Evolutionary conservation across 495 filamentous ascomycete genomes (phyloP), one percentile per base, ranked within the genome.

Genomic region (Niebla homalea): DNA sequence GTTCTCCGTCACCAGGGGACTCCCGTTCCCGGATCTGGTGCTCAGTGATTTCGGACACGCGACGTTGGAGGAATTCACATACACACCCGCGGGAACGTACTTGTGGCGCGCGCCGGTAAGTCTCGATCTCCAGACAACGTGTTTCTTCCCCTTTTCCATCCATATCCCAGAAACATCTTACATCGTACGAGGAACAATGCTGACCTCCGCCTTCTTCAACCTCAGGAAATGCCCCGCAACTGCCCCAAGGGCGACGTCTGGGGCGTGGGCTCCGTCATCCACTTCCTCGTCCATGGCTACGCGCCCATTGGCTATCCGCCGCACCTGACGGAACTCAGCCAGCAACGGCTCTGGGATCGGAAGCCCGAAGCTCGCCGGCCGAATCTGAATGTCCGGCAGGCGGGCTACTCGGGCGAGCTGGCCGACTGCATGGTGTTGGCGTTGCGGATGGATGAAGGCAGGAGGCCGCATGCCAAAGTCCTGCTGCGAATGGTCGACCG

Each of bases 11-110:
- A 22, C 39, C 5, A 8, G 21, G 11, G 29, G 21, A 5, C 36
- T 16, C n/a, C 26, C 25, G 1, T 51, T 57, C 12, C 57, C 57
- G 0, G 47, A 54, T 21, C 21, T 54, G n/a, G 51, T 60, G 67
- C 81, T 98, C 37, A 93, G 88, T 57, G 92, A 98, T 64, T 94
- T 97, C 61, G 92, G 92, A 46, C 72, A 96, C 36, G 89, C 87
- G 32, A 93, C 88, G 4, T 78, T 77, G 1, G 83, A 89, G 18
- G 64, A 74, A 54, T 92, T 85, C 86, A 87, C 81, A 38, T 83
- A 83, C 59, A 88, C 96, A 66, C 79, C 78, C 20, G 85, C 82
- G 50, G 92, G 95, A 29, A 89, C 92, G 42, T 90, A 85, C 63
- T 84, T 95, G 57, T 86, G 89, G 43, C 95, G 96, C 66, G 25